A percentile compares a stretch with the other conserved stretches of the same genome.
phyloP scores from a whole-genome alignment of 2,329 filamentous ascomycete species.

The Nemania bipapillata region DNA sequence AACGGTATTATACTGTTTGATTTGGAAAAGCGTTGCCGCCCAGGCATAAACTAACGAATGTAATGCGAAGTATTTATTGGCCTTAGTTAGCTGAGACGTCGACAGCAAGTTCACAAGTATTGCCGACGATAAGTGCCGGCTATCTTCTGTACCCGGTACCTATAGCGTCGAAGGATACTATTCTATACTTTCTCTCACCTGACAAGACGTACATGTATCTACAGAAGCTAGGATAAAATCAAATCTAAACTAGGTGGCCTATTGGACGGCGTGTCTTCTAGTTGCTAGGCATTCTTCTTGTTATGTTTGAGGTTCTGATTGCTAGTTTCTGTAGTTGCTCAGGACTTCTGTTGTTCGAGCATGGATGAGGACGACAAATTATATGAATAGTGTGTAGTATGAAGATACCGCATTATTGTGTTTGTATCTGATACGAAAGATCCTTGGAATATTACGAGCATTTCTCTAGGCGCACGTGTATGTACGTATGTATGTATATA shows the following conservation, averaged over 20 bases:
- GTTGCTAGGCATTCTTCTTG: neutral
- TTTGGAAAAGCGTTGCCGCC: constrained; percentile 31
- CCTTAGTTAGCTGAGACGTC: constrained; percentile 7
- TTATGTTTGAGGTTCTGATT: constrained; percentile 13
- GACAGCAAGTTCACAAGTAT: constrained; percentile 13
- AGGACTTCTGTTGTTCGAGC: neutral
- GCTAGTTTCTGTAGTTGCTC: neutral
- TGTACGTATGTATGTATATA: neutral
- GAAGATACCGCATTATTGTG: no score
- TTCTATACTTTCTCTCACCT: no score
- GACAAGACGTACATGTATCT: neutral
- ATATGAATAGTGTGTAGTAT: no score
- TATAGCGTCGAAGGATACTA: constrained; percentile 4
- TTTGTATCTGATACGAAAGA: neutral
- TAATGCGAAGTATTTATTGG: constrained; percentile 9
- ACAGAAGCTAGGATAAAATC: constrained; percentile 19
- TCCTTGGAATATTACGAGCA: neutral
- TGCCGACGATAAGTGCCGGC: constrained; percentile 38
- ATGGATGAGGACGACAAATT: neutral
- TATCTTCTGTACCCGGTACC: constrained; percentile 9
- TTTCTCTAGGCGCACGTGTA: neutral
- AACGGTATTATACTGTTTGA: constrained; percentile 14
- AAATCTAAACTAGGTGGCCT: constrained; percentile 11
- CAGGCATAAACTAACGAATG: constrained; percentile 20
- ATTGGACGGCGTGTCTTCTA: constrained; percentile 13